Base-by-base conservation (phyloP, 768 basidiomycete genomes). In the Tubosaeta sp. region DNA sequence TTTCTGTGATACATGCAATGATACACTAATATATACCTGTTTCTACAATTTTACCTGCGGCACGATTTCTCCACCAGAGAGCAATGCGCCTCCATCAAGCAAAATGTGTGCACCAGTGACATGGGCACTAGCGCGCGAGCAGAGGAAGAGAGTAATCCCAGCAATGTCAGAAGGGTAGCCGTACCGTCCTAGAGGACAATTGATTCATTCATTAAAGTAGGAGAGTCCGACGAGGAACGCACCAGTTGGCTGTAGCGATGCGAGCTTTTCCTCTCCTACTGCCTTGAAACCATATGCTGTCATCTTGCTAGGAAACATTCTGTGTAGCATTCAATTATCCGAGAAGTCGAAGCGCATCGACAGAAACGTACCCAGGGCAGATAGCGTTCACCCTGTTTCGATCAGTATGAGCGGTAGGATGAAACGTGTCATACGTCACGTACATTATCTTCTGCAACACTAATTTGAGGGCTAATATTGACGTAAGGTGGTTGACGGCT, bases 231-330 rank as follows among this genome's bases (percentile, higher is more conserved):
- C 27, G 1, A 19, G 51, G 26, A n/a, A 56, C 68, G 12, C 59
- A 83, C 88, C 86, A 62, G 82, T 83, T 22, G 88, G 88, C 53
- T 90, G 86, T 16, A 59, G 63, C 1, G 73, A 63, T 35, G 72
- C 74, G 53, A 88, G 77, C 8, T 60, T 69, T 22, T 79, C 76
- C 52, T 80, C 79, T 7, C 85, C 84, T 3, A 68, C 68, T 2
- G 64, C 74, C 58, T 81, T 79, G 57, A 89, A 70, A 4, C 82
- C 85, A 46, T 74, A 89, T 0, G 86, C 81, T 1, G 90, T 91
- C 89, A 93, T 91, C 72, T 86, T 90, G 43, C 85, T 86, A 0
- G 87, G 88, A 72, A 88, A 93, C 12, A 90, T 70, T 2, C 85
- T 85, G 56, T 5, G 32, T 14, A 27, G 12, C 19, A 17, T 8